Conservation (phyloP, 345 rosid genomes). For the Cardamine resedifolia region DNA sequence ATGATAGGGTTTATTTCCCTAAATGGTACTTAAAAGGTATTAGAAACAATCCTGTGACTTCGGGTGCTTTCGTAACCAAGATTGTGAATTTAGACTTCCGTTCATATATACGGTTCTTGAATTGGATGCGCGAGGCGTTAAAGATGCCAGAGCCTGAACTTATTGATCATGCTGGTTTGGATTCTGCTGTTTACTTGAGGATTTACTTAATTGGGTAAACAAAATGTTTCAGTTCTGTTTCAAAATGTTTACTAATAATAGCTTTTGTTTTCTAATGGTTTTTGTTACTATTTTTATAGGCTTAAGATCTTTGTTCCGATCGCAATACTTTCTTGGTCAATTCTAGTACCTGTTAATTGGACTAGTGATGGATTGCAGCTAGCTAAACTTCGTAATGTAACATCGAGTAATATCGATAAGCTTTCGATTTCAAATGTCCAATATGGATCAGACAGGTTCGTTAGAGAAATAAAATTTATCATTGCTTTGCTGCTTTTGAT, state of each 20-base stretch:
- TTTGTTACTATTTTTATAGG: conserved; percentile 36
- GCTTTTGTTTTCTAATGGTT: neutral
- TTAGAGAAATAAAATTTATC: neutral
- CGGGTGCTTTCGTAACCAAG: conserved; percentile 57
- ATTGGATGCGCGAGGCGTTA: conserved; percentile 86
- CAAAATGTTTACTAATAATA: neutral
- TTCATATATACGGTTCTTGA: conserved; percentile 63
- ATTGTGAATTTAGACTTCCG: conserved; percentile 72
- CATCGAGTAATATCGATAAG: conserved; percentile 78
- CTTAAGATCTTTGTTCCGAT: conserved; percentile 84
- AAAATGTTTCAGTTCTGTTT: neutral
- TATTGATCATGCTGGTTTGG: conserved; percentile 94
- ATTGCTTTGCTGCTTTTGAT: neutral
- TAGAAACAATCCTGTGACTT: conserved; percentile 55
- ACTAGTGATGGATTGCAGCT: conserved; percentile 55
- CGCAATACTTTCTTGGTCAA: conserved; percentile 65
- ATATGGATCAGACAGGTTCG: conserved; percentile 58
- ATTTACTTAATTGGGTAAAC: conserved; percentile 85
- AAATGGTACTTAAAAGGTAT: conserved; percentile 91
- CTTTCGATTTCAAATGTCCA: conserved; percentile 84
- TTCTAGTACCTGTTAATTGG: conserved; percentile 74
- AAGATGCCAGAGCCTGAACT: conserved; percentile 89
- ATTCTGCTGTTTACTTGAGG: conserved; percentile 88
- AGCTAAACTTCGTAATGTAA: conserved; percentile 50
- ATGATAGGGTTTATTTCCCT: conserved; percentile 87